Evolutionary conservation across 176 grass and related monocot genomes (phyloP).

Genomic region (Oryza meyeriana): DNA sequence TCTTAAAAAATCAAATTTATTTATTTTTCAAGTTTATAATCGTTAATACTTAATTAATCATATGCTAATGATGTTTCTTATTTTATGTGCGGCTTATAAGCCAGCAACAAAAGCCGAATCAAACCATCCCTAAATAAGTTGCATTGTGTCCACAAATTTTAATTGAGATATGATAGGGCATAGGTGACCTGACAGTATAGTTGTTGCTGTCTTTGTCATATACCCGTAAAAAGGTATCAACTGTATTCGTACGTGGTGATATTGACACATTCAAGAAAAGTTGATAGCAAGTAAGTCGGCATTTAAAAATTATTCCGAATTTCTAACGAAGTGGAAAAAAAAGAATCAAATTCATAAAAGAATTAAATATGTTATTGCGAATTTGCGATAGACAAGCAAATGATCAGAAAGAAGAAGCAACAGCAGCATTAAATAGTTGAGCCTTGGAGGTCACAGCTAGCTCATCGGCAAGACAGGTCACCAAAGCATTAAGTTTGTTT

Average conservation of each 20-base stretch:
- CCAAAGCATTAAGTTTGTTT: not conserved
- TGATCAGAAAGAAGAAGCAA: not conserved
- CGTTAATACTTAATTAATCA: too few species aligned
- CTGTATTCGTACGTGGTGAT: not conserved
- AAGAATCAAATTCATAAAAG: not conserved
- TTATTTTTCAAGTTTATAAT: too few species aligned
- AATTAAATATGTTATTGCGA: not conserved
- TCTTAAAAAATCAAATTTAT: too few species aligned
- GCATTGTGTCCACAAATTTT: too few species aligned
- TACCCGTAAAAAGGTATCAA: too few species aligned
- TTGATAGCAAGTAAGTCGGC: not conserved
- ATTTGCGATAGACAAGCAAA: not conserved
- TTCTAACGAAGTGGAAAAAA: not conserved
- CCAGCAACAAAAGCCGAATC: too few species aligned
- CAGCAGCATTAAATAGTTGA: not conserved
- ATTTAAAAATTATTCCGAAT: not conserved
- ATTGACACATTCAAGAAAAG: not conserved
- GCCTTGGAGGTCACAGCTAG: not conserved
- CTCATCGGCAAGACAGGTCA: slow-evolving; percentile 10
- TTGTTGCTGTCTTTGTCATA: slow-evolving; percentile 11
- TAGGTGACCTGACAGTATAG: not conserved
- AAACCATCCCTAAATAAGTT: too few species aligned
- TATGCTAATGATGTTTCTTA: too few species aligned
- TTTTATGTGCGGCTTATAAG: too few species aligned
- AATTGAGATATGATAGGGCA: too few species aligned